Base-by-base conservation (phyloP, 2,329 filamentous ascomycete species). In the Sordariomycetes sp. region DNA sequence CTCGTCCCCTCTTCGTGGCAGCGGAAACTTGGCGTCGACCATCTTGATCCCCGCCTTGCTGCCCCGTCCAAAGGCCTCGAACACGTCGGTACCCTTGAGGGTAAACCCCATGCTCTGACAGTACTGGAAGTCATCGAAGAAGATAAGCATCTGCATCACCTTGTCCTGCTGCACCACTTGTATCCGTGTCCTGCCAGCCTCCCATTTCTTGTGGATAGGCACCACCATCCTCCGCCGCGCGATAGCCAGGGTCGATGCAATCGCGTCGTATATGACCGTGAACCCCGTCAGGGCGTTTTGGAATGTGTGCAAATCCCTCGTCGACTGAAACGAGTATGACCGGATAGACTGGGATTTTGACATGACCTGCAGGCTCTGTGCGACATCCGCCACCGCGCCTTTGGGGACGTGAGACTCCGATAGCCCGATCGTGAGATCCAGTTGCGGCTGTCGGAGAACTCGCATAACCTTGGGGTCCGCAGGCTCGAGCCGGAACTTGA, bases 201-300 rank as follows among this genome's bases (percentile, higher is more conserved):
- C 90, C 89, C 90, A 95, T 70, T 94, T 94, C 74, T 96, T 96
- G 74, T 95, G 89, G 63, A 96, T 93, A 0, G 90, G 90, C 18
- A 96, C 90, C 14, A 96, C 89, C 87, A 92, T 94, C 63, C 89
- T 83, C 54, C 89, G 84, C 34, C 91, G 85, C 1, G 91, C 86
- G 63, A 96, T 96, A 59, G 87, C 85, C 69, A 96, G 89, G 0
- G 83, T 85, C 8, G 80, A 77, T 6, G 90, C 90, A 57, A 89
- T 72, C 7, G 84, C 83, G 67, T 90, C 88, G 63, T 86, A 91
- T 8, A 88, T 73, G 18, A 96, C 89, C 28, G 78, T 77, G 70
- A 88, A 95, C 0, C 91, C 90, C 0, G 90, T 96, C 59, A 96
- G 75, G 2, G 89, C 88, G 54, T 79, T 76, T 68, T 96, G 83